These are phyloP conservation scores for Colletotrichum endophyticum DNA, from an alignment of 2,329 filamentous ascomycete species.

Conservation along the genomic window DNA sequence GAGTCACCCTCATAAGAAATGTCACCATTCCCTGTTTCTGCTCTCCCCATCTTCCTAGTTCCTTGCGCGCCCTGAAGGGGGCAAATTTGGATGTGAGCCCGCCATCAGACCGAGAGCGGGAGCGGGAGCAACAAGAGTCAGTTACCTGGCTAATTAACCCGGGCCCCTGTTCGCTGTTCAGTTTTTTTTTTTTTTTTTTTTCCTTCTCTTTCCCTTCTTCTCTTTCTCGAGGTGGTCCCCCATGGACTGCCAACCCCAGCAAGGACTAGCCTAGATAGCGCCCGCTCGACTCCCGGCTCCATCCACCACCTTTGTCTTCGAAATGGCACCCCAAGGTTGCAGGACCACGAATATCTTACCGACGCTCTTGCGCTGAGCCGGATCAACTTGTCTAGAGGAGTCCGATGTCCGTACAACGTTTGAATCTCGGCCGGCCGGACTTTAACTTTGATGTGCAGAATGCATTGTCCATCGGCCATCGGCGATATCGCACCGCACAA, in stretches of 20 bases:
- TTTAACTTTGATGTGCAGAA: neutral
- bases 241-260: neutral
- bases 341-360: neutral
- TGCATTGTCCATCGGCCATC: neutral
- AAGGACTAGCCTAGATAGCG: neutral
- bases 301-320: neutral
- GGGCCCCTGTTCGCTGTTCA: neutral
- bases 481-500: neutral
- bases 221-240: too few species aligned
- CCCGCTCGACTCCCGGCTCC: neutral
- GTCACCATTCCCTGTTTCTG: neutral
- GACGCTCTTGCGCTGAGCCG: neutral
- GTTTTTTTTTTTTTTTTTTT: too few species aligned
- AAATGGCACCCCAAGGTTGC: too few species aligned
- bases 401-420: neutral
- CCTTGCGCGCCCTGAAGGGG: neutral
- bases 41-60: neutral
- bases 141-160: neutral
- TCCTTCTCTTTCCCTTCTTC: too few species aligned
- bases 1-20: neutral
- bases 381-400: neutral
- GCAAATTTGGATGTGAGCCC: neutral
- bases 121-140: slow-evolving; percentile 1
- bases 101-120: neutral
- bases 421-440: slow-evolving; percentile 1